Conservation (phyloP, 1,284 basidiomycete species). For the Somion occarium region DNA sequence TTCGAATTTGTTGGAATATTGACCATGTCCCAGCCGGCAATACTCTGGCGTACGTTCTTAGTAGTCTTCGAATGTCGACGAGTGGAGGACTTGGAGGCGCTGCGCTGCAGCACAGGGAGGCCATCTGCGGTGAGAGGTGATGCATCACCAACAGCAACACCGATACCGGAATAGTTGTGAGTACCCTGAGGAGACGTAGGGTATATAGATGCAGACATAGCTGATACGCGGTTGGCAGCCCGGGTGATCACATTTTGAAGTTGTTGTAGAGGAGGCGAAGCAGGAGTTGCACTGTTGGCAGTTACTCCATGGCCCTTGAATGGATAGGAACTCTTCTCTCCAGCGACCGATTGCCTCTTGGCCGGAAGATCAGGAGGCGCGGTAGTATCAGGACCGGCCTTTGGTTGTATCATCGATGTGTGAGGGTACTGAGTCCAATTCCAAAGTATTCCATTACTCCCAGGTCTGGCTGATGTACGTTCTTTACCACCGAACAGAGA, state of each 20-base stretch:
- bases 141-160: constrained; percentile 38
- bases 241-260: constrained; percentile 17
- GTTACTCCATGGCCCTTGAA: constrained; percentile 10
- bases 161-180: constrained; percentile 30
- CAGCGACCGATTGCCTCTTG: constrained; percentile 3
- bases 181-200: constrained; percentile 38
- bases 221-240: constrained; percentile 38
- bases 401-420: constrained; percentile 11
- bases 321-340: constrained; percentile 11
- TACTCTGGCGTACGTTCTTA: constrained; percentile 23
- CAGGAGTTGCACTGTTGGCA: constrained; percentile 3
- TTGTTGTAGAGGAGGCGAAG: constrained; percentile 15
- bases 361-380: background rate
- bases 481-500: constrained; percentile 75
- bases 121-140: constrained; percentile 43
- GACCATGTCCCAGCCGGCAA: background rate
- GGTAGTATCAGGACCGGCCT: constrained; percentile 1
- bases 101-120: constrained; percentile 27
- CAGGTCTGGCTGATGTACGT: constrained; percentile 43
- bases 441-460: constrained; percentile 38
- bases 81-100: constrained; percentile 18
- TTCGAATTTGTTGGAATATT: background rate
- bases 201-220: constrained; percentile 49
- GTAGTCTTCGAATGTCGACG: constrained; percentile 19
- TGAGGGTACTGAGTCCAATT: constrained; percentile 59